These are phyloP conservation scores for Climacium dendroides DNA, from an alignment of 225 moss, liverwort and hornwort species.

Conservation along the genomic window DNA sequence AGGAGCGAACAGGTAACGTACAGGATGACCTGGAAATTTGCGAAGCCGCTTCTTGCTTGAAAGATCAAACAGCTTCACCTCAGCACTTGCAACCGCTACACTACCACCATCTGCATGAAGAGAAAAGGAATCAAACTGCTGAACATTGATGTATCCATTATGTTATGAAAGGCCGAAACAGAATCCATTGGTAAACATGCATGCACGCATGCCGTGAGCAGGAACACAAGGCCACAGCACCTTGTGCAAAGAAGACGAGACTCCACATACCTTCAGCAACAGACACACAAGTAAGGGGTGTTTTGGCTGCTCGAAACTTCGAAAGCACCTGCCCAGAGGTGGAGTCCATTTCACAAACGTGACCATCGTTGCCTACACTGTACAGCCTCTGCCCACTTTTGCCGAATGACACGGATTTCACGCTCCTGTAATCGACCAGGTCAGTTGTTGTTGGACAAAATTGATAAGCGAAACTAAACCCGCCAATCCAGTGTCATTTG, in stretches of 20 bases:
- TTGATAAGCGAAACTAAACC: background rate
- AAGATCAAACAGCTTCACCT: conserved; percentile 83
- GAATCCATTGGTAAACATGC: background rate
- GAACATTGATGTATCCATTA: background rate
- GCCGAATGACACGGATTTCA: conserved; percentile 52
- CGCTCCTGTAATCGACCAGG: conserved; percentile 42
- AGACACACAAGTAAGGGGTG: conserved; percentile 58
- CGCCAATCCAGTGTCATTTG: background rate
- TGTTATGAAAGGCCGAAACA: background rate
- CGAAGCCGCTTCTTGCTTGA: conserved; percentile 85
- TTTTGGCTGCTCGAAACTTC: conserved; percentile 74
- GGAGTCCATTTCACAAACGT: conserved; percentile 61
- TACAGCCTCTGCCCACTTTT: conserved; percentile 63
- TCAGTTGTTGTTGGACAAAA: background rate
- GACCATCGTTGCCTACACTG: conserved; percentile 71
- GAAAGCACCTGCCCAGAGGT: conserved; percentile 54
- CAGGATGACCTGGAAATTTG: conserved; percentile 90
- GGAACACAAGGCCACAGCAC: background rate
- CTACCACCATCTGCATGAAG: conserved; percentile 49
- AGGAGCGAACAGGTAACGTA: conserved; percentile 17
- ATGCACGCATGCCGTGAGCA: background rate
- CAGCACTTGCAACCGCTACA: conserved; percentile 76
- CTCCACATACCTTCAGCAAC: conserved; percentile 62
- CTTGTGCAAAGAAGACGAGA: background rate
- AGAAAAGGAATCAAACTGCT: background rate